Conservation (phyloP, 2,329 filamentous ascomycete species). For the Botrytis aclada region DNA sequence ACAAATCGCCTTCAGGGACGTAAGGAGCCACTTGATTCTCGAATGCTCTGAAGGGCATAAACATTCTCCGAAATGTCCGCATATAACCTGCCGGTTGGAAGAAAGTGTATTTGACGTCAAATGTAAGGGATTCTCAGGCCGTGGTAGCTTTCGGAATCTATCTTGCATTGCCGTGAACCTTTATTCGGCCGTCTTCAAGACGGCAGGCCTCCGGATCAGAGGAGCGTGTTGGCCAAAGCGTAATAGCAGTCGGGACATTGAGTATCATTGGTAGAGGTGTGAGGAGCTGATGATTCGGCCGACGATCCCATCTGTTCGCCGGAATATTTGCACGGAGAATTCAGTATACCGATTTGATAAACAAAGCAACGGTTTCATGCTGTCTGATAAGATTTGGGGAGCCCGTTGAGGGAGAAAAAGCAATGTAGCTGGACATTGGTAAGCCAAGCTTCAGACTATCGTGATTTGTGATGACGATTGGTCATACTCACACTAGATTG, state of each 20-base stretch:
- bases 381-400: background rate
- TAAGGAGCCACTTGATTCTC: background rate
- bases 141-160: background rate
- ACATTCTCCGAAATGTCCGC: no score
- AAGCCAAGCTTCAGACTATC: background rate
- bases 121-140: background rate
- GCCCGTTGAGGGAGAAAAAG: background rate
- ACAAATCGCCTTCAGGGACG: background rate
- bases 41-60: background rate
- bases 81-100: no score
- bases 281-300: background rate
- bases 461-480: background rate
- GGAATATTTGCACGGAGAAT: background rate
- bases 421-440: background rate
- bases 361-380: background rate
- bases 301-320: background rate
- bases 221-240: background rate
- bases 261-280: background rate
- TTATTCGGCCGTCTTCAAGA: background rate
- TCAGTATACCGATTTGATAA: background rate
- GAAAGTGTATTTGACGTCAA: background rate
- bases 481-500: background rate
- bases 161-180: background rate
- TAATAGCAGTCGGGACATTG: background rate
- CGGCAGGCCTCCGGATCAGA: background rate